A percentile compares a stretch with the other conserved stretches of the same genome.
Evolutionary conservation across 441 rosid species (phyloP).

Genomic region (Gossypium lobatum): DNA sequence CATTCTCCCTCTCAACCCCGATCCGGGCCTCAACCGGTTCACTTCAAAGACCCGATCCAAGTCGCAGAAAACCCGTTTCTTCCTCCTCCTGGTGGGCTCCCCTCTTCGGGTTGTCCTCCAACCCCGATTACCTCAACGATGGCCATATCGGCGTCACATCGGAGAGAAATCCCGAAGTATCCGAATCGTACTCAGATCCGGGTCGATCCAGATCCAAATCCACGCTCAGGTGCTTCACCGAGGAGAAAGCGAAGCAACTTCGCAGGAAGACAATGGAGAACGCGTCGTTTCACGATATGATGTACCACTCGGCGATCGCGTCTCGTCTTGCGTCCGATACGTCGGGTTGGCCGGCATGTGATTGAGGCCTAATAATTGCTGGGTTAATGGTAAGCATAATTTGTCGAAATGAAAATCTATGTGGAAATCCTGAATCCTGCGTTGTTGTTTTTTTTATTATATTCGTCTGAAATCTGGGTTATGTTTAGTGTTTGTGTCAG

Average conservation of each 20-base stretch:
- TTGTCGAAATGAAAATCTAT: neutral
- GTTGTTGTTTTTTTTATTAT: neutral
- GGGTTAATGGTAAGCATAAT: neutral
- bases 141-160: constrained; percentile 9
- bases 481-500: neutral
- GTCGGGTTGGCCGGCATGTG: neutral
- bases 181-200: constrained; percentile 14
- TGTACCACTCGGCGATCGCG: constrained; percentile 80
- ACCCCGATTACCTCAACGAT: constrained; percentile 39
- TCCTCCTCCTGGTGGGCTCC: constrained; percentile 58
- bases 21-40: constrained; percentile 35
- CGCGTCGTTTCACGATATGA: constrained; percentile 47
- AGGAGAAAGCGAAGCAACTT: constrained; percentile 68
- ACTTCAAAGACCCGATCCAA: constrained; percentile 21
- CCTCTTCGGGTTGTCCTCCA: constrained; percentile 51
- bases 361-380: neutral
- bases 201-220: constrained; percentile 25
- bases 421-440: neutral
- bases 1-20: constrained; percentile 4
- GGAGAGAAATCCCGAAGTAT: constrained; percentile 7
- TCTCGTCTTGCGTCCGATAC: constrained; percentile 51
- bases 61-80: constrained; percentile 12
- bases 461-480: neutral
- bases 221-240: constrained; percentile 55
- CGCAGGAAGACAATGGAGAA: constrained; percentile 53